Base-by-base conservation (phyloP, 331 rosid species). In the Ulmus americana region DNA sequence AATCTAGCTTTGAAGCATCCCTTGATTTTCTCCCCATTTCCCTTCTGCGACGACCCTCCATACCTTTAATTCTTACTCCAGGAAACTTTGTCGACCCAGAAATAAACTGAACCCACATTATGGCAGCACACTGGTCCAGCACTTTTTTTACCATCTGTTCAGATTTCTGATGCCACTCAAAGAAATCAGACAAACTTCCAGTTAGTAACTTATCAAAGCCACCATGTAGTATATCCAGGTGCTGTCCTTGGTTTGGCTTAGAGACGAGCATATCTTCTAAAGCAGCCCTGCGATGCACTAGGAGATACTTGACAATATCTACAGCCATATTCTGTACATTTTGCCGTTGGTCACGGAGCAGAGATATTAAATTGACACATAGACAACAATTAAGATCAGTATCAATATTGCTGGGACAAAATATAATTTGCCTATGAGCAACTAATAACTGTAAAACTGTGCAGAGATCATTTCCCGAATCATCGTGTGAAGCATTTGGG, bases 91-190 rank as follows among this genome's bases (percentile, higher is more conserved):
- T 70, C 0, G 99, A 90, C 70, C 96, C 97, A 15, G 92, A 74
- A 78, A 95, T 84, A 83, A 84, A 95, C 83, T 95, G 99, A 76
- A 81, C 85, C 99, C 99, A 95, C 97, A 90, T 90, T 73, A 90
- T 81, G 56, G 85, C 82, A 60, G 97, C 99, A 76, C 92, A 87
- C 77, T 95, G 87, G 80, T 95, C 99, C 81, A 95, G 80, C 59
- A 85, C 84, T 69, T 95, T 90, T 59, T 78, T 86, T 74, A 95
- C 90, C 61, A 61, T 48, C 74, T 62, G 87, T 62, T 87, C 96
- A 56, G 85, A 58, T 67, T 71, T 78, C 60, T 84, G 86, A 85
- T 82, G 85, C 99, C 99, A 95, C 59, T 85, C 88, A 61, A 87
- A 90, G 81, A 95, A 95, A 62, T 74, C 88, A 42, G 89, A 62